A percentile compares a stretch with the other conserved stretches of the same genome.
Conservation (phyloP, 148 eudicot species). For the Euryodendron excelsum region DNA sequence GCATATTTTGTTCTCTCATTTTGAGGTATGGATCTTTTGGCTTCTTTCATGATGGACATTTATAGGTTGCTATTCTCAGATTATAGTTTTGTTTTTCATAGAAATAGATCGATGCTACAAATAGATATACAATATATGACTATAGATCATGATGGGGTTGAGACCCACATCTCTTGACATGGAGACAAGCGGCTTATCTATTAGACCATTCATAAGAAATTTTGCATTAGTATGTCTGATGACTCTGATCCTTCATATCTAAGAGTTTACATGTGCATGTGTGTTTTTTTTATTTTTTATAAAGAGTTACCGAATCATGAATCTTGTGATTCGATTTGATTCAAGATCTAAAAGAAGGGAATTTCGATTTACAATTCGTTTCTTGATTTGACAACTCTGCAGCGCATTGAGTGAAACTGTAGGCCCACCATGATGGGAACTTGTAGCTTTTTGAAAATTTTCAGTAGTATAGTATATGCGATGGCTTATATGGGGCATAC, state of each 20-base stretch:
- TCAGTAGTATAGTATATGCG: not conserved
- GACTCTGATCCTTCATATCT: not conserved
- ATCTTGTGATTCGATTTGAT: not conserved
- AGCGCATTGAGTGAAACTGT: not conserved
- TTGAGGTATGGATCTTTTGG: too few relatives aligned
- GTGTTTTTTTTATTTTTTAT: not conserved
- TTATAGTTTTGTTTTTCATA: too few relatives aligned
- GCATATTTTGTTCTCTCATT: not conserved
- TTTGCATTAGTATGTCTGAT: not conserved
- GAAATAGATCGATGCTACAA: not conserved
- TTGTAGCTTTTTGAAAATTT: not conserved
- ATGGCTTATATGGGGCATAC: conserved; percentile 3
- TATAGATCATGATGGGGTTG: not conserved
- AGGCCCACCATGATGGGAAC: not conserved
- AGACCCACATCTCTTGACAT: not conserved
- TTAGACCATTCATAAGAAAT: not conserved
- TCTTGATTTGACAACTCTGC: not conserved
- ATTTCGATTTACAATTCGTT: too few relatives aligned
- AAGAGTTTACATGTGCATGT: not conserved
- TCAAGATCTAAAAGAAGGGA: too few relatives aligned
- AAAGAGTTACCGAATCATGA: too few relatives aligned
- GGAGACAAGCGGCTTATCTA: not conserved
- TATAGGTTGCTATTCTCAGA: too few relatives aligned
- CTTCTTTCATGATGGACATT: too few relatives aligned
- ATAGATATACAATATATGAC: not conserved